Evolutionary conservation across 139 green algal genomes (phyloP).

Genomic region (Ettlia oleoabundans): DNA sequence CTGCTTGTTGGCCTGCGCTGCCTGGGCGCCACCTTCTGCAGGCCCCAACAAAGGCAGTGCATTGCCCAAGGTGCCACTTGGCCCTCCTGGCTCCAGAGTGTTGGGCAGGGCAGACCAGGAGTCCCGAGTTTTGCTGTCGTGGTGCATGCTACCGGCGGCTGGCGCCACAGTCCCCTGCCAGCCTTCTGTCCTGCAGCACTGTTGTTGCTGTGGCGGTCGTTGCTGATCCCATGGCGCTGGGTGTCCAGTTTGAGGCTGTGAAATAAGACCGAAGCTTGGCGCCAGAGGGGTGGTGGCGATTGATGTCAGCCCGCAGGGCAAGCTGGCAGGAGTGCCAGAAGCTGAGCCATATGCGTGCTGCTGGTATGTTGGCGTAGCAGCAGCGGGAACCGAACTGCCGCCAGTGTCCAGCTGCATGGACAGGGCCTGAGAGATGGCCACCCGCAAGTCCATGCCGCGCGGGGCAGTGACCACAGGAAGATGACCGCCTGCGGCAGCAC

Average conservation of each 20-base stretch:
- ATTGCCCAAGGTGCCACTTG: too few species aligned
- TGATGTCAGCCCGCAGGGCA: constrained; percentile 10
- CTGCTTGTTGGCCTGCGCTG: too few species aligned
- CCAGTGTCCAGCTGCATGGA: constrained; percentile 9
- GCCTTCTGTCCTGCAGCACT: too few species aligned
- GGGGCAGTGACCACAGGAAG: constrained; percentile 16
- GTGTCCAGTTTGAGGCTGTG: not conserved
- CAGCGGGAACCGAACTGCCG: not conserved
- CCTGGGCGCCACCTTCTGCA: too few species aligned
- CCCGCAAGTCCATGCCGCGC: constrained; percentile 5
- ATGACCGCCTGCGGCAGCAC: constrained; percentile 5
- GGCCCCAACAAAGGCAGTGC: too few species aligned
- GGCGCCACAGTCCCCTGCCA: too few species aligned
- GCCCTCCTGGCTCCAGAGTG: too few species aligned
- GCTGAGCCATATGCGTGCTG: not conserved
- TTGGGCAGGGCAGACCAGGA: too few species aligned
- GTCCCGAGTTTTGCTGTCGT: too few species aligned
- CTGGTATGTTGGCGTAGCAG: not conserved
- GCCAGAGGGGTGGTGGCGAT: not conserved
- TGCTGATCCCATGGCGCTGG: too few species aligned
- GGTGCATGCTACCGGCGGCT: too few species aligned
- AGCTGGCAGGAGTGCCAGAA: constrained; percentile 11
- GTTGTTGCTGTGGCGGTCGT: too few species aligned
- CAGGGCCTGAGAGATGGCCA: constrained; percentile 9
- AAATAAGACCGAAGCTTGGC: not conserved